Percentiles rank a stretch among this genome's conserved stretches.
phyloP scores from a whole-genome alignment of 2,329 filamentous ascomycete genomes.

The Exutisphaerella laricina region DNA sequence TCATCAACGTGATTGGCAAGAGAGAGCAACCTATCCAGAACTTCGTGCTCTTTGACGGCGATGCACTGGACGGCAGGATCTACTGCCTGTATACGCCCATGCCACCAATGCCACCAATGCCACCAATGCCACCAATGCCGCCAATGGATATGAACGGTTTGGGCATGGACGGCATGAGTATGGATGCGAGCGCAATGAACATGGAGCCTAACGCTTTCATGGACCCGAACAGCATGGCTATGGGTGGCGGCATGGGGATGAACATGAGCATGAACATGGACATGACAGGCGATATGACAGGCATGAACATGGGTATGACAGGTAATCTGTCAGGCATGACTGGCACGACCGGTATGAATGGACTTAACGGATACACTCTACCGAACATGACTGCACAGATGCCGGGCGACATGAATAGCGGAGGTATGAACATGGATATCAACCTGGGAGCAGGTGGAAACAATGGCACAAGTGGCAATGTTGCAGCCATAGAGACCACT shows the following conservation, averaged over 20 bases:
- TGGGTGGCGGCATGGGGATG: neutral
- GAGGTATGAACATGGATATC: neutral
- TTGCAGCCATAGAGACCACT: neutral
- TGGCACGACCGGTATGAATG: neutral
- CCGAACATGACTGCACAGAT: too few species aligned
- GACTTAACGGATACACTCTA: too few species aligned
- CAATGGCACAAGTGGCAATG: neutral
- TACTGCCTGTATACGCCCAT: conserved; percentile 56
- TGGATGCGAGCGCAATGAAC: conserved; percentile 6
- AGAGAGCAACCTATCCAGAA: conserved; percentile 96
- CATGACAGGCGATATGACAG: neutral
- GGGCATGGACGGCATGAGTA: conserved; percentile 5
- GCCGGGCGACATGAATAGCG: too few species aligned
- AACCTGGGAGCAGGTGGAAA: neutral
- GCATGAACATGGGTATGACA: neutral
- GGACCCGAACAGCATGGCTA: conserved; percentile 7
- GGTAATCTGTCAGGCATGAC: neutral
- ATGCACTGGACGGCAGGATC: conserved; percentile 68
- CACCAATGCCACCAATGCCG: conserved; percentile 21
- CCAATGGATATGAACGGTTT: conserved; percentile 4
- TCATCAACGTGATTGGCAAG: conserved; percentile 90
- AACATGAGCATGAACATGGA: conserved; percentile 4
- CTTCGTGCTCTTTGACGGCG: conserved; percentile 84
- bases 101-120: conserved; percentile 25
- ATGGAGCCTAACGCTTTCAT: conserved; percentile 2